These are phyloP conservation scores for Penicillium sp. DNA, from an alignment of 2,329 filamentous ascomycete genomes.

Conservation along the genomic window DNA sequence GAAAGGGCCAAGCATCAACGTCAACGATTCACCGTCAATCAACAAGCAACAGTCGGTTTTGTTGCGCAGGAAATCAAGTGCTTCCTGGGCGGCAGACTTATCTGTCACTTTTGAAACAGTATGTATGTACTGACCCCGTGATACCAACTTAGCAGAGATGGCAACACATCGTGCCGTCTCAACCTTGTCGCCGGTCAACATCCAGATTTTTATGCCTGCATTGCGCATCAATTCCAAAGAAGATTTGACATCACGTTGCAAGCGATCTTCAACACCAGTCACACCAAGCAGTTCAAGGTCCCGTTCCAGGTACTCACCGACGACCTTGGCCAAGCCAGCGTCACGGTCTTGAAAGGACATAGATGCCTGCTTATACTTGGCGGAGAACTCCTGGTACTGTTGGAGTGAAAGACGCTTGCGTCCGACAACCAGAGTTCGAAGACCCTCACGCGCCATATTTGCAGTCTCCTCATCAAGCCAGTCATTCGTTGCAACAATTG, in stretches of 20 bases:
- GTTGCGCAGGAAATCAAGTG: constrained; percentile 82
- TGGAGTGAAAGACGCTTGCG: constrained; percentile 76
- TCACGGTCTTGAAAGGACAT: constrained; percentile 79
- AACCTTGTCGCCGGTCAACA: constrained; percentile 98
- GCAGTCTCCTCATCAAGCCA: constrained; percentile 98
- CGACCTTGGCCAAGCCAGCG: constrained; percentile 73
- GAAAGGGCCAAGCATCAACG: constrained; percentile 79
- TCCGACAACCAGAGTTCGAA: constrained; percentile 93
- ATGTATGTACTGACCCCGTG: constrained; percentile 92
- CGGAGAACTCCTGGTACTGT: constrained; percentile 79
- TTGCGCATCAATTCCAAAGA: constrained; percentile 93
- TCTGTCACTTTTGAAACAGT: constrained; percentile 83
- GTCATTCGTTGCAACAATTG: constrained; percentile 92
- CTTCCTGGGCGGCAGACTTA: constrained; percentile 81
- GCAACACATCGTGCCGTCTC: constrained; percentile 97
- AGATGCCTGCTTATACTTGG: constrained; percentile 74
- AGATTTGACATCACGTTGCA: constrained; percentile 93
- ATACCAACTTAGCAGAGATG: constrained; percentile 89
- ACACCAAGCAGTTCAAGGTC: constrained; percentile 94
- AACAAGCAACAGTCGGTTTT: constrained; percentile 85
- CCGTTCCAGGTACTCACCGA: constrained; percentile 78
- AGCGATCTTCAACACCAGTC: constrained; percentile 94
- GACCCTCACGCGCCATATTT: constrained; percentile 98
- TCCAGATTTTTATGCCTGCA: constrained; percentile 99
- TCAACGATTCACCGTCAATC: constrained; percentile 89